These are phyloP conservation scores for Trypanosoma melophagium DNA, from an alignment of 208 protist genomes.

Conservation along the genomic window DNA sequence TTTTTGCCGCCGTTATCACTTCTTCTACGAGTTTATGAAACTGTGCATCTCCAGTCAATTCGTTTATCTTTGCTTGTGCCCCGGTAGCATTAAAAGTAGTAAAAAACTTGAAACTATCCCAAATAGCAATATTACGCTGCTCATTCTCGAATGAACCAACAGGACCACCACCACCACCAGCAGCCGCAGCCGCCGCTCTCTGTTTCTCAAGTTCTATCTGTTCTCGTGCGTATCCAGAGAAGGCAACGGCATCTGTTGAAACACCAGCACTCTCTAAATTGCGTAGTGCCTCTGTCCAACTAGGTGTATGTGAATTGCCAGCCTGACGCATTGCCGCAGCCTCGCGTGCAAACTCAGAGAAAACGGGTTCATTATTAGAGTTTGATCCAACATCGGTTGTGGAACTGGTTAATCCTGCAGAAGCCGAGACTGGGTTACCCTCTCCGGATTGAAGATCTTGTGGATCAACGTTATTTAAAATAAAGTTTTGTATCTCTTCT, in stretches of 20 bases:
- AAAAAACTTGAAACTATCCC: constrained; percentile 33
- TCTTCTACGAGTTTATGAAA: constrained; percentile 9
- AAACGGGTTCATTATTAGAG: constrained; percentile 12
- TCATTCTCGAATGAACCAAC: not conserved
- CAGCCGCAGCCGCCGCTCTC: not conserved
- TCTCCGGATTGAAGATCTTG: constrained; percentile 41
- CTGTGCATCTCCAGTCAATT: constrained; percentile 26
- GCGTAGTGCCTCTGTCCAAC: constrained; percentile 26
- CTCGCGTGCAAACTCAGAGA: constrained; percentile 31
- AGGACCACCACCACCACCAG: not conserved
- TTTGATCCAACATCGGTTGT: not conserved
- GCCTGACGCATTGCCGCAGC: constrained; percentile 21
- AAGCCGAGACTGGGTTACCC: constrained; percentile 9
- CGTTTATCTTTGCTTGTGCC: constrained; percentile 58
- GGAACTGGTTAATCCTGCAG: not conserved
- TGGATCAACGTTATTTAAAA: constrained; percentile 64
- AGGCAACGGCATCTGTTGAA: constrained; percentile 19
- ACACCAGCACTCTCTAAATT: constrained; percentile 18
- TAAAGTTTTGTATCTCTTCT: constrained; percentile 93
- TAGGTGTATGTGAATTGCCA: constrained; percentile 6
- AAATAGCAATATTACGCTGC: constrained; percentile 13
- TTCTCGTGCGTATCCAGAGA: constrained; percentile 31
- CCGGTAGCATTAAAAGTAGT: constrained; percentile 48
- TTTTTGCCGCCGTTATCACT: constrained; percentile 7
- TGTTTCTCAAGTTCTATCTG: constrained; percentile 17